phyloP scores from a whole-genome alignment of 73 alveolate species.

The Paramecium tetraurelia region DNA sequence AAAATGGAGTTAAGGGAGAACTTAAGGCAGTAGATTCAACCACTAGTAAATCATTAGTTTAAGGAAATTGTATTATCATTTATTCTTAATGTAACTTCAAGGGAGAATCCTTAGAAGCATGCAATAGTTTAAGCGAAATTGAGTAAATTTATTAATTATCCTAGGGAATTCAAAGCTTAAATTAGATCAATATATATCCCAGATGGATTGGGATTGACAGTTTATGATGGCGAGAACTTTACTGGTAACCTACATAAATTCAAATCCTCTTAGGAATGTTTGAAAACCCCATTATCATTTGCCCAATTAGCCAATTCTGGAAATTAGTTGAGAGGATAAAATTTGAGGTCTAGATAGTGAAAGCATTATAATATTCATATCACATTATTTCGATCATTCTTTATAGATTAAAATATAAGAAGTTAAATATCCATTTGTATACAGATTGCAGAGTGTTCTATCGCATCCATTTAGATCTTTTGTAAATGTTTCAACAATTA shows the following conservation, averaged over 20 bases:
- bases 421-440: too few species aligned
- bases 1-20: neutral
- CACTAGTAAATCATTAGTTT: neutral
- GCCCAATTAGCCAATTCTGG: neutral
- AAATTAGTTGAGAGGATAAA: neutral
- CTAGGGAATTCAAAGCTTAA: constrained; percentile 13
- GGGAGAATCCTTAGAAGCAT: constrained; percentile 33
- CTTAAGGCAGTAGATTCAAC: neutral
- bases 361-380: neutral
- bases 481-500: too few species aligned
- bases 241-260: constrained; percentile 19
- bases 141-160: neutral
- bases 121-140: constrained; percentile 21
- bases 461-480: too few species aligned
- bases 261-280: neutral
- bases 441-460: too few species aligned
- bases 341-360: neutral
- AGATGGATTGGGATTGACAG: constrained; percentile 29
- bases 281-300: neutral
- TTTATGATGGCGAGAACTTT: constrained; percentile 38
- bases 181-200: constrained; percentile 40
- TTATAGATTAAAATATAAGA: neutral
- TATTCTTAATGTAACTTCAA: constrained; percentile 32
- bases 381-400: neutral
- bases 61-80: constrained; percentile 33